Conservation (phyloP, 352 stramenopile species). For the Elongisporangium undulatum region DNA sequence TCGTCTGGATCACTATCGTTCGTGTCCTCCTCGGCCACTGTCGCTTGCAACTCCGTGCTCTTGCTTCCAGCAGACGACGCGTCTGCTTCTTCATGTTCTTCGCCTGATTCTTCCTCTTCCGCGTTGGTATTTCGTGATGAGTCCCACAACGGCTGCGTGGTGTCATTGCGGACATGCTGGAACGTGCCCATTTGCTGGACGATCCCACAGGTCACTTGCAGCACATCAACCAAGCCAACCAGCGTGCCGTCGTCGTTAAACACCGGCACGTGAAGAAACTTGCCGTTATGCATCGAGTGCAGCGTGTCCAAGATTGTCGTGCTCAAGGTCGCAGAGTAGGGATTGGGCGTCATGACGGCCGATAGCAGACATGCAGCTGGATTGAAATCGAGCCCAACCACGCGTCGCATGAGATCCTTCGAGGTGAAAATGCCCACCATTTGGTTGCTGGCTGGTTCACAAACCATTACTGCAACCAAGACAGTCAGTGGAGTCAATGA, state of each 20-base stretch:
- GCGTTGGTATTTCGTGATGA: constrained; percentile 55
- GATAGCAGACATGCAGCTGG: constrained; percentile 79
- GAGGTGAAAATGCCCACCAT: constrained; percentile 97
- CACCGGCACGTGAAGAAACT: constrained; percentile 96
- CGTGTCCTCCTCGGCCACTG: constrained; percentile 20
- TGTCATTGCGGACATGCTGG: constrained; percentile 59
- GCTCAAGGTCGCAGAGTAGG: constrained; percentile 89
- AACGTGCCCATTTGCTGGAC: constrained; percentile 84
- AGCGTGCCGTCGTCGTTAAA: constrained; percentile 88
- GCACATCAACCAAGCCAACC: constrained; percentile 94
- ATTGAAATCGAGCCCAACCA: constrained; percentile 88
- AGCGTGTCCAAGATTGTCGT: constrained; percentile 96
- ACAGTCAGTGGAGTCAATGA: too few species aligned
- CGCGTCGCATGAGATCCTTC: constrained; percentile 96
- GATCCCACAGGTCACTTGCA: constrained; percentile 90
- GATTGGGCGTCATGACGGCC: constrained; percentile 94
- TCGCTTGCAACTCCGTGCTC: constrained; percentile 1
- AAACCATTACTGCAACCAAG: constrained; percentile 75
- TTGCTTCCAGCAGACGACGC: constrained; percentile 7
- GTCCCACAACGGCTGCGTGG: constrained; percentile 71
- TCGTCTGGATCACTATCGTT: constrained; percentile 17
- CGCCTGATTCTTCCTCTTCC: constrained; percentile 35
- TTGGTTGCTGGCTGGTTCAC: constrained; percentile 44
- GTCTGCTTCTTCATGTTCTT: constrained; percentile 15
- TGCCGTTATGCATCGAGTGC: constrained; percentile 97